Base-by-base conservation (phyloP, 805 yeast species). In the Lipomyces chichibuensis region DNA sequence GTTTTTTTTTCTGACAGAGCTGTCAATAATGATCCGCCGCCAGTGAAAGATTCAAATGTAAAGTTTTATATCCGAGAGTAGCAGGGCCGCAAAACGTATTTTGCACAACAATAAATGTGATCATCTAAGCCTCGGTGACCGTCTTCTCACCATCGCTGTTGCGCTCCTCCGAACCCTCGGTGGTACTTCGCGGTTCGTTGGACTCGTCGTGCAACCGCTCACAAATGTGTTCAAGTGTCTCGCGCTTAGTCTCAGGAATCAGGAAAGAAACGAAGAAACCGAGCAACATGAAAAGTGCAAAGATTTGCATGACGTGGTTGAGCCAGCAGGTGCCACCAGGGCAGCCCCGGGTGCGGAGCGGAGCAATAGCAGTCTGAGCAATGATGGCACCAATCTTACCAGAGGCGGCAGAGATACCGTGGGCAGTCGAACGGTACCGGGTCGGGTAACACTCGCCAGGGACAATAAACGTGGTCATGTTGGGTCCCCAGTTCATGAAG, bases 391-490 rank as follows among this genome's bases (percentile, higher is more conserved):
- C 97, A 74, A 91, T 83, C 79, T 92, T 92, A 84, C 97, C 97
- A 43, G 87, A 79, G 61, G 96, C 97, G 74, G 97, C 97, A 71
- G 96, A 91, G 70, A 92, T 84, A 84, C 97, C 97, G 75, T 92
- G 97, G 59, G 97, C 97, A 73, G 96, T 87, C 29, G 97, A 91
- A 88, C 97, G 89, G 82, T 91, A 92, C 84, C 97, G 88, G 65
- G 97, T 92, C 78, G 97, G 97, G 89, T 83, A 92, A 77, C 87
- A 82, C 83, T 92, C 97, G 81, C 96, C 97, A 60, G 97, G 97
- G 77, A 90, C 84, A 75, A 92, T 87, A 78, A 92, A 92, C 64
- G 97, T 92, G 59, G 97, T 92, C 69, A 92, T 87, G 84, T 92
- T 92, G 78, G 97, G 97, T 77, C 97, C 97, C 75, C 91, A 92